Evolutionary conservation across 1,139 yeast genomes (phyloP), one percentile per base, ranked within the genome.

Genomic region (Geotrichum australiense): DNA sequence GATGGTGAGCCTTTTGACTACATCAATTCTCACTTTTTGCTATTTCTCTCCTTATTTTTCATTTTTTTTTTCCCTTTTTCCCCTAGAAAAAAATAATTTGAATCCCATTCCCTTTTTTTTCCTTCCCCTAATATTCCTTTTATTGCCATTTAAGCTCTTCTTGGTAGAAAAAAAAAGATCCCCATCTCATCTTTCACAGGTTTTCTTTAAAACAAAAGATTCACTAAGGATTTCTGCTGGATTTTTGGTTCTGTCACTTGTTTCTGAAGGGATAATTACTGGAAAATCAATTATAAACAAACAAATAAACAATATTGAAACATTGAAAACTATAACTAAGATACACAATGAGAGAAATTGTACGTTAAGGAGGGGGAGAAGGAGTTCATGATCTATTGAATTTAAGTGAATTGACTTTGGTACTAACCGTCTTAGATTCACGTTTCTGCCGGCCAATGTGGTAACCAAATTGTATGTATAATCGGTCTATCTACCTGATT

Each of bases 361-460:
- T 73, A 70, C 49, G 77, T 70, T 44, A 40, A 41, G 40, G 39
- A 34, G n/a, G n/a, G n/a, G n/a, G n/a, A n/a, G n/a, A n/a, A n/a
- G n/a, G n/a, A n/a, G n/a, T n/a, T n/a, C n/a, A n/a, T n/a, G n/a
- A n/a, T n/a, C n/a, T n/a, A n/a, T n/a, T n/a, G n/a, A n/a, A n/a
- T n/a, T 43, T 12, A 29, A 26, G 7, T 12, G 25, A 29, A 22
- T 23, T 23, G 32, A 15, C 4, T 16, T 12, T n/a, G 16, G 10
- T 18, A 50, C 42, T 62, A 41, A 36, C 44, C 16, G 14, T 12
- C 10, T 12, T 42, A 81, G 91, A 85, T 89, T 66, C 97, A 89
- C 69, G 76, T 89, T 66, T 89, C 96, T 50, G 82, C 96, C 46
- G 97, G 97, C 68, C 97, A 89, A 73, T 91, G 98, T 79, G 98